A percentile compares a stretch with the other conserved stretches of the same genome.
Evolutionary conservation across 345 rosid species (phyloP).

Genomic region (Euphorbia pulcherrima): DNA sequence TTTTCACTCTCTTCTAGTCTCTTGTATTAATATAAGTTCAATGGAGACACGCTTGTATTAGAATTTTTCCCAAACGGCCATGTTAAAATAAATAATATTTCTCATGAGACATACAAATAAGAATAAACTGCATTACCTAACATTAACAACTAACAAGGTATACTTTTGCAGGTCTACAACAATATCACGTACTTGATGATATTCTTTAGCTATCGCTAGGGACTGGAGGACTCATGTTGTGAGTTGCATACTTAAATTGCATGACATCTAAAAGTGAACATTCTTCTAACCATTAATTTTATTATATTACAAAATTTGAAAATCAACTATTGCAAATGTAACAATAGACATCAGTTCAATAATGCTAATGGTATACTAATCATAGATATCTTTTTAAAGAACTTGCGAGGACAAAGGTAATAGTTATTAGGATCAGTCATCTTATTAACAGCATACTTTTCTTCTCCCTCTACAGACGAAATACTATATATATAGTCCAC

Average conservation of each 20-base stretch:
- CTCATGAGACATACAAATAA: not conserved
- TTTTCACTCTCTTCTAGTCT: not conserved
- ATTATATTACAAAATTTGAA: not conserved
- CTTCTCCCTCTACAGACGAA: not conserved
- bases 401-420: not conserved
- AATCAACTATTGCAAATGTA: not conserved
- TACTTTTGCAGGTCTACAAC: not conserved
- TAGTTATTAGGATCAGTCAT: not conserved
- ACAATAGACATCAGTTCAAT: not conserved
- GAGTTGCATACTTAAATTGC: too few species aligned
- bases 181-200: not conserved
- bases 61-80: not conserved
- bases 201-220: not conserved
- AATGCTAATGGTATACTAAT: not conserved
- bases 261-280: too few species aligned
- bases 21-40: not conserved
- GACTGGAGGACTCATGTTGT: not conserved
- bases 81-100: not conserved
- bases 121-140: not conserved
- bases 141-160: not conserved
- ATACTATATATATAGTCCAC: not conserved
- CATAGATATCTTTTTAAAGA: not conserved
- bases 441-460: not conserved
- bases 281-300: not conserved
- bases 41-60: not conserved